Conservation (phyloP, 2,329 filamentous ascomycete genomes). For the Fusarium domesticum region DNA sequence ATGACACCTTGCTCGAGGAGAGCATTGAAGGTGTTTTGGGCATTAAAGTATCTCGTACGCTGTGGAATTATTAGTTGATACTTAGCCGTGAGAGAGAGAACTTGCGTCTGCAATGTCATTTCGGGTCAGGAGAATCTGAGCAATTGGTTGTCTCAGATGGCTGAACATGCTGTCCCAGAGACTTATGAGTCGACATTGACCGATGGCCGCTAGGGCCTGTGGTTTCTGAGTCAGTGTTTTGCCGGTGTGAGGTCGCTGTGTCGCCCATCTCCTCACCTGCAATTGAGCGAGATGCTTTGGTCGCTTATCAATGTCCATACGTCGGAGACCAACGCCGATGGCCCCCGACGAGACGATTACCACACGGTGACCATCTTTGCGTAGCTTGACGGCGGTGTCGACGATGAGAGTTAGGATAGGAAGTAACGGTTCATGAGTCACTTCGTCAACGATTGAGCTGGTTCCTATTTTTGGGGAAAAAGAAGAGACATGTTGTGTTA, state of each 20-base stretch:
- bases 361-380: slow-evolving; percentile 88
- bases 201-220: slow-evolving; percentile 87
- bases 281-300: slow-evolving; percentile 88
- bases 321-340: slow-evolving; percentile 86
- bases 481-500: slow-evolving; percentile 20
- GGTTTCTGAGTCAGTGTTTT: slow-evolving; percentile 7
- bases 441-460: slow-evolving; percentile 97
- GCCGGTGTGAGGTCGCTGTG: neutral
- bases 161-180: slow-evolving; percentile 92
- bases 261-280: slow-evolving; percentile 52
- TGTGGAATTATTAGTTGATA: slow-evolving; percentile 33
- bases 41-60: slow-evolving; percentile 92
- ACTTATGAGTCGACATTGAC: slow-evolving; percentile 90
- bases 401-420: slow-evolving; percentile 90
- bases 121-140: slow-evolving; percentile 89
- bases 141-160: slow-evolving; percentile 84
- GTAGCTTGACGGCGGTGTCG: slow-evolving; percentile 83
- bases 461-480: slow-evolving; percentile 61
- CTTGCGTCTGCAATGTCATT: slow-evolving; percentile 93
- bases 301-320: slow-evolving; percentile 83
- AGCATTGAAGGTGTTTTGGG: slow-evolving; percentile 90
- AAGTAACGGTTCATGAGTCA: slow-evolving; percentile 87
- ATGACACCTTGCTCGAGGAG: slow-evolving; percentile 93
- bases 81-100: neutral
- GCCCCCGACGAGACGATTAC: slow-evolving; percentile 96